Conservation (phyloP, 2,329 filamentous ascomycete genomes). For the Stachybotrys chartarum region DNA sequence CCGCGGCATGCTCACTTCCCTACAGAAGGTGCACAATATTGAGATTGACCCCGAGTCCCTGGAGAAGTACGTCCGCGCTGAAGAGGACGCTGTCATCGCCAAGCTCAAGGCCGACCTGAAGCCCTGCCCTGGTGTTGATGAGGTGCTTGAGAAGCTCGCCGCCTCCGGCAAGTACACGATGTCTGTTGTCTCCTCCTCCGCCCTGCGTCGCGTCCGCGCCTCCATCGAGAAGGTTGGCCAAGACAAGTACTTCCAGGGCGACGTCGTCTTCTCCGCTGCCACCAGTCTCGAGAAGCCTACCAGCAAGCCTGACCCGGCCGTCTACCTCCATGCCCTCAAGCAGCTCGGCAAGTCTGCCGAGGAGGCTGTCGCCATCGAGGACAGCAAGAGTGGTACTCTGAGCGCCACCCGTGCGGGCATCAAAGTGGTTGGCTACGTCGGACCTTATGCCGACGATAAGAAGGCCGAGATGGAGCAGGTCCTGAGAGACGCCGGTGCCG, state of each 20-base stretch:
- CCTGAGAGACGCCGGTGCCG: conserved; percentile 54
- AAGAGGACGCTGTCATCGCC: conserved; percentile 77
- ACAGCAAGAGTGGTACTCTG: conserved; percentile 78
- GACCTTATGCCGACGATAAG: conserved; percentile 60
- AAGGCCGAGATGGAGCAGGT: conserved; percentile 57
- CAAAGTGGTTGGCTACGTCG: conserved; percentile 77
- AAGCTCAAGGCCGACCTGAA: conserved; percentile 63
- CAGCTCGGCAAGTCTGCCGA: conserved; percentile 62
- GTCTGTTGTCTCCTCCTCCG: conserved; percentile 75
- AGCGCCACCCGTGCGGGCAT: conserved; percentile 70
- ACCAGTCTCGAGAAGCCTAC: conserved; percentile 73
- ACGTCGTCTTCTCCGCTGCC: conserved; percentile 75
- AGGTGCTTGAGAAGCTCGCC: conserved; percentile 57
- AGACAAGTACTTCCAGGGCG: conserved; percentile 69
- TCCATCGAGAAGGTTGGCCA: conserved; percentile 74
- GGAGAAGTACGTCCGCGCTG: conserved; percentile 64
- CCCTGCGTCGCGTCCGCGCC: conserved; percentile 69
- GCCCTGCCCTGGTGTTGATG: conserved; percentile 63
- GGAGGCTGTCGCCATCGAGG: conserved; percentile 77
- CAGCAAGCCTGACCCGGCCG: conserved; percentile 83
- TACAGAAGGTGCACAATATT: conserved; percentile 72
- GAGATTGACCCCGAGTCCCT: conserved; percentile 60
- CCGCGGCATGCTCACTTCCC: conserved; percentile 76
- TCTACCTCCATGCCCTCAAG: conserved; percentile 75
- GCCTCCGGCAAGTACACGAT: conserved; percentile 60